A percentile compares a stretch with the other conserved stretches of the same genome.
phyloP scores from a whole-genome alignment of 495 filamentous ascomycete species.

The Lasiosphaeria ovina region DNA sequence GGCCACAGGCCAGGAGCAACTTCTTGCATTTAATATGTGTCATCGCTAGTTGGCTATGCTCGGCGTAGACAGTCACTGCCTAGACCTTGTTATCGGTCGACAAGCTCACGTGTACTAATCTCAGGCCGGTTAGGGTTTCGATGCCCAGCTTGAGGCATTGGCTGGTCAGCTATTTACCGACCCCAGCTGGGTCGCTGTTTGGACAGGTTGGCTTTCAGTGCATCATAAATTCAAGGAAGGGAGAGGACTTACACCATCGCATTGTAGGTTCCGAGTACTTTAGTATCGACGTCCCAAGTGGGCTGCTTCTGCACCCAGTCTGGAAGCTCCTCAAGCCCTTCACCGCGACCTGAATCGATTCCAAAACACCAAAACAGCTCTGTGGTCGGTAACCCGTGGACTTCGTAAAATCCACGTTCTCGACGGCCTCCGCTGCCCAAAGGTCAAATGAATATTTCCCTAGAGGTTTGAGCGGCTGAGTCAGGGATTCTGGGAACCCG shows the following conservation, averaged over 20 bases:
- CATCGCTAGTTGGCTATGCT: no score
- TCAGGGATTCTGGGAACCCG: no score
- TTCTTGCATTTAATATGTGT: constrained; percentile 1
- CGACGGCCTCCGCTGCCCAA: neutral
- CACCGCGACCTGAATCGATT: neutral
- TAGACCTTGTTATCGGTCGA: neutral
- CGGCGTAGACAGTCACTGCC: constrained; percentile 4
- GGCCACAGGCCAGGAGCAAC: neutral
- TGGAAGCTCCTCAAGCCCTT: neutral
- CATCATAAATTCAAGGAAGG: no score
- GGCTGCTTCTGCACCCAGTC: constrained; percentile 1
- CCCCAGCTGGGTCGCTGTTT: no score
- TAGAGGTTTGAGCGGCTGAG: no score
- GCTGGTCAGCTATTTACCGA: no score
- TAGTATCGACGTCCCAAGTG: no score
- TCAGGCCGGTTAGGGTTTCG: neutral
- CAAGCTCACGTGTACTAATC: neutral
- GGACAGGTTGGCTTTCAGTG: no score
- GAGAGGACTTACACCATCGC: no score
- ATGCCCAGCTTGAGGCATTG: neutral
- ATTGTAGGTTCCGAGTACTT: no score
- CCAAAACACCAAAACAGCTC: neutral
- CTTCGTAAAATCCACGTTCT: neutral
- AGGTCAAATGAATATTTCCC: constrained; percentile 4
- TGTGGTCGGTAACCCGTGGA: neutral